phyloP scores from a whole-genome alignment of 2,329 filamentous ascomycete genomes.

The Sclerotinia glacialis region DNA sequence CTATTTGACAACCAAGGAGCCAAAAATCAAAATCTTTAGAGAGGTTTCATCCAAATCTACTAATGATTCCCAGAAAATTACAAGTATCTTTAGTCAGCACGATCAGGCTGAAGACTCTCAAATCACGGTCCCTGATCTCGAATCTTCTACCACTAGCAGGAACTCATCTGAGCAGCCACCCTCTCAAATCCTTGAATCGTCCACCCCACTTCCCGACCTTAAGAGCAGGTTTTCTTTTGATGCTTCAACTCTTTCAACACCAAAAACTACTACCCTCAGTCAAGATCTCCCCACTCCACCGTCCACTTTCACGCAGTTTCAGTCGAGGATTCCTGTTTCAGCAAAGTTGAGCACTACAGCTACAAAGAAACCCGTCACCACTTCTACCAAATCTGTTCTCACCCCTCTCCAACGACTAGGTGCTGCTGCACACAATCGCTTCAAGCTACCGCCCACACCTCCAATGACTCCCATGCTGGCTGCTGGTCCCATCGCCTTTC shows the following conservation, averaged over 20 bases:
- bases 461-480: slow-evolving; percentile 31
- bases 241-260: slow-evolving; percentile 23
- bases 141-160: slow-evolving; percentile 27
- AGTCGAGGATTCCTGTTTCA: slow-evolving; percentile 36
- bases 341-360: slow-evolving; percentile 26
- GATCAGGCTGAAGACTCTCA: slow-evolving; percentile 24
- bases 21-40: slow-evolving; percentile 33
- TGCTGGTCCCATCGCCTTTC: slow-evolving; percentile 16
- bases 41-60: slow-evolving; percentile 1
- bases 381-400: slow-evolving; percentile 14
- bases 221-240: slow-evolving; percentile 32
- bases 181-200: slow-evolving; percentile 25
- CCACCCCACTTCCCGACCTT: slow-evolving; percentile 19
- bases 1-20: slow-evolving; percentile 23
- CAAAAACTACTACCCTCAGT: slow-evolving; percentile 24
- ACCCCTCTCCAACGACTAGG: slow-evolving; percentile 40
- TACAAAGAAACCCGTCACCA: slow-evolving; percentile 21
- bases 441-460: slow-evolving; percentile 33
- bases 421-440: slow-evolving; percentile 31
- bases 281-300: slow-evolving; percentile 28
- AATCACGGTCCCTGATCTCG: slow-evolving; percentile 29
- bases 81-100: slow-evolving; percentile 2
- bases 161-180: slow-evolving; percentile 32
- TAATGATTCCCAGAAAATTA: slow-evolving; percentile 12
- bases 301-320: slow-evolving; percentile 25